Base-by-base conservation (phyloP, 2,329 filamentous ascomycete genomes). In the Parastagonospora nodorum region DNA sequence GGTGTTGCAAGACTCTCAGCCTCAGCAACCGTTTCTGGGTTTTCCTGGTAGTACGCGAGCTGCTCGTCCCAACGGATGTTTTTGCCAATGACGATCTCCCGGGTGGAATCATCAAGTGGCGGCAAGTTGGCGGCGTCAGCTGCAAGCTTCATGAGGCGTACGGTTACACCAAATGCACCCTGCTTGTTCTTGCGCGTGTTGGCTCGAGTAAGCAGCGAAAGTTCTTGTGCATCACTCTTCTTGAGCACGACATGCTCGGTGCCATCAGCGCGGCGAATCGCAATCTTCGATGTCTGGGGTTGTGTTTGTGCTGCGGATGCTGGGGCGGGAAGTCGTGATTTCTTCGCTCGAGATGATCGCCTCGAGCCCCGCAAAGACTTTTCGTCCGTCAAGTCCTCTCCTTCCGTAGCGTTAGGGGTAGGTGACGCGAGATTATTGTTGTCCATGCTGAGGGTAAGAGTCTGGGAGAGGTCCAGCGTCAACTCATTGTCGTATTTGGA, bases 131-230 rank as follows among this genome's bases (percentile, higher is more conserved):
- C 54, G 19, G 58, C 53, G 7, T 75, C 75, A 9, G 63, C 63
- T 8, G 67, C 64, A 8, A 81, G 65, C 48, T 77, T 77, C 19
- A 72, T 65, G 9, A 82, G 64, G 29, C 76, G 71, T 8, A 76
- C 57, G n/a, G 62, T 67, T 38, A 79, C 78, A 45, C 75, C 63
- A 19, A 80, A 56, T 12, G 75, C 71, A 19, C 74, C 75, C 39
- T 75, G 75, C 51, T 81, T 82, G 63, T 82, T 82, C 62, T 77
- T 78, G 35, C 75, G 71, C 8, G 80, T 82, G 57, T 82, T 82
- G 42, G 66, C 68, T 30, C 75, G 72, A 1, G 79, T 82, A 12
- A 75, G 46, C 9, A 74, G 61, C 9, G 77, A 72, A 8, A 81
- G 63, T 48, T 79, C 75, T 51, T 81, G 79, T 12, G 78, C 77